Base-by-base conservation (phyloP, 495 filamentous ascomycete species). In the Neurospora sp. region DNA sequence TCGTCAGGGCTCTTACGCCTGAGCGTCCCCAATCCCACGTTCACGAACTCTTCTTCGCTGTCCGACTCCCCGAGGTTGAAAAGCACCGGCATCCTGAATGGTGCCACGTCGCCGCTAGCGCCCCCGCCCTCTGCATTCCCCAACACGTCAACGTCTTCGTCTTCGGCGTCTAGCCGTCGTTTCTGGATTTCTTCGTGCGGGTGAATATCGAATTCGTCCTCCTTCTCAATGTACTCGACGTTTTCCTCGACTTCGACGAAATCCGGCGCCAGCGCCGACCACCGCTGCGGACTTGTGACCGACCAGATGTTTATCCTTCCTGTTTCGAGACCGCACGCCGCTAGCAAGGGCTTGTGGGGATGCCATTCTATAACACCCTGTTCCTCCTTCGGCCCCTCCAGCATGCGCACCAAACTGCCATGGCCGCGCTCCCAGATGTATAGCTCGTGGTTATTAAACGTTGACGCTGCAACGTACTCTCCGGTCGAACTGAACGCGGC, bases 231-330 rank as follows among this genome's bases (percentile, higher is more conserved):
- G 78, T 98, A 98, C 81, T 97, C 94, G 12, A 97, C 93, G 73
- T 98, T 98, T 81, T 98, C 96, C 82, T 99, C 96, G 10, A 99
- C 93, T 81, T 99, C 96, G 41, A 88, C 93, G 79, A 99, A 99
- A 81, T 99, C 96, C 0, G 96, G 96, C 8, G 96, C 96, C 9
- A 99, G 88, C 0, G 96, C 95, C 39, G 94, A 97, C 96, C 96
- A 99, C 73, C 94, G 91, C 78, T 99, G 96, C 1, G 94, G 94
- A 20, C 91, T 93, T 38, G 93, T 90, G 69, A 96, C 94, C 22
- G 92, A 92, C 96, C 96, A 99, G 14, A 95, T 90, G 80, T 96
- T 96, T 39, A 98, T 90, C 71, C 91, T 88, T 1, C 96, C 96
- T 1, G 90, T 90, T 79, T 98, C 96, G 1, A 97, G 85, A 10